A percentile compares a stretch with the other conserved stretches of the same genome.
Conservation (phyloP, 2,329 filamentous ascomycete species). For the Grosmannia serpens region DNA sequence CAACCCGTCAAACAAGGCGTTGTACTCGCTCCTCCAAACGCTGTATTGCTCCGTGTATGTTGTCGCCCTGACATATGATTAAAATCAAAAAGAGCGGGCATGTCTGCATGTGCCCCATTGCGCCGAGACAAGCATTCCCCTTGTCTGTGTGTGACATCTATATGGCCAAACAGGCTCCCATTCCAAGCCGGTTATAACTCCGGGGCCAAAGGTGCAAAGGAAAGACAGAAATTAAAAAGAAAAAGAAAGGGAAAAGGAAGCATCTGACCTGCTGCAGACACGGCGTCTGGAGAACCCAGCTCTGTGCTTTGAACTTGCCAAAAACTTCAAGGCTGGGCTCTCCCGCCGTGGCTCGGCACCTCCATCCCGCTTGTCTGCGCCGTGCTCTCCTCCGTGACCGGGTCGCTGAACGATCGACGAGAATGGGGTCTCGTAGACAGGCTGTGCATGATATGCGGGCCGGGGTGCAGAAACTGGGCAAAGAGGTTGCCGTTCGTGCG, state of each 20-base stretch:
- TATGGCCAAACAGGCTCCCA: neutral
- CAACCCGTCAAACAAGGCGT: neutral
- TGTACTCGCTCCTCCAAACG: neutral
- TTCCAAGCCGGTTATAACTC: neutral
- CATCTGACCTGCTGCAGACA: too few species aligned
- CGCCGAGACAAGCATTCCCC: neutral
- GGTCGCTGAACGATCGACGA: conserved; percentile 7
- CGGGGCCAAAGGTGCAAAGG: neutral
- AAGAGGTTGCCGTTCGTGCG: conserved; percentile 32
- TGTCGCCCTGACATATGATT: neutral
- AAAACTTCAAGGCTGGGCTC: neutral
- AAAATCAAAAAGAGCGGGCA: neutral
- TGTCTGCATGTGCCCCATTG: neutral
- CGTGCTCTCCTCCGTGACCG: conserved; percentile 1
- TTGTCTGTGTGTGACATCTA: neutral
- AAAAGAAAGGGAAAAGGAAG: too few species aligned
- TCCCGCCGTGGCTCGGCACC: neutral
- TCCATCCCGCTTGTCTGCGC: neutral
- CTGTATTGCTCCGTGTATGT: neutral
- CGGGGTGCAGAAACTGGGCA: conserved; percentile 35
- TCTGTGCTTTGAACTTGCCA: neutral
- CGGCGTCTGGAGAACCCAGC: neutral
- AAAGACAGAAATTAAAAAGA: neutral
- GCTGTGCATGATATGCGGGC: conserved; percentile 21
- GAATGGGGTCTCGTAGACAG: neutral